Conservation (phyloP, 1,284 basidiomycete genomes). For the Malassezia obtusa region DNA sequence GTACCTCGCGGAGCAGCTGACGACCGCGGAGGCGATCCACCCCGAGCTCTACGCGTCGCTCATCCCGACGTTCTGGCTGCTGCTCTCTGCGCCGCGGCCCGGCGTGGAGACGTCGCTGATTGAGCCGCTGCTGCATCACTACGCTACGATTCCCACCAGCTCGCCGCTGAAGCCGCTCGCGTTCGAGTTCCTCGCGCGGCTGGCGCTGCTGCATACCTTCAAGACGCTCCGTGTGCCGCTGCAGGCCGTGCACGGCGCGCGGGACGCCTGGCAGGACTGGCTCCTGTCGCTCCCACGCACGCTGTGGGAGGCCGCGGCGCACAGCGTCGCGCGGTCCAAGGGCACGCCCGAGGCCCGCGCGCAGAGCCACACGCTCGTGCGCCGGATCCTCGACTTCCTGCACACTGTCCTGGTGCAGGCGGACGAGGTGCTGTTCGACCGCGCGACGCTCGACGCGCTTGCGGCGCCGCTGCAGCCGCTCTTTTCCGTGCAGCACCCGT, state of each 20-base stretch:
- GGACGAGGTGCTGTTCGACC: slow-evolving; percentile 3
- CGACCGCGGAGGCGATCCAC: not conserved
- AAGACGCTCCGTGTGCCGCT: not conserved
- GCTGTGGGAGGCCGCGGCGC: slow-evolving; percentile 10
- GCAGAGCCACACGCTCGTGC: not conserved
- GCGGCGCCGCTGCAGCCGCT: slow-evolving; percentile 1
- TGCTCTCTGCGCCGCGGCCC: not conserved
- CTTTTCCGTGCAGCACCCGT: slow-evolving; percentile 11
- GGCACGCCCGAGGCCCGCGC: not conserved
- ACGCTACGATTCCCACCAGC: not conserved
- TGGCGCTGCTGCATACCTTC: slow-evolving; percentile 12
- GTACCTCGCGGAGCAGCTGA: not conserved
- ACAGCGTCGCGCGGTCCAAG: not conserved
- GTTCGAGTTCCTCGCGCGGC: slow-evolving; percentile 10
- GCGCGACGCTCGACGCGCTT: not conserved
- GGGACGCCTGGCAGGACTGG: slow-evolving; percentile 5
- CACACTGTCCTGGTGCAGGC: not conserved
- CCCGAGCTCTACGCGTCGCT: slow-evolving; percentile 2
- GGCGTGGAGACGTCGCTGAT: not conserved
- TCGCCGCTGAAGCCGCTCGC: slow-evolving; percentile 4
- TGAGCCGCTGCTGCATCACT: not conserved
- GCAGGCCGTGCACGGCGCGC: not conserved
- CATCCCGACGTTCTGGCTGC: slow-evolving; percentile 15
- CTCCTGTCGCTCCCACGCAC: slow-evolving; percentile 11
- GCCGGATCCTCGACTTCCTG: not conserved